Evolutionary conservation across 306 rosid species (phyloP), one percentile per base, ranked within the genome.

Genomic region (Prunus armeniaca): DNA sequence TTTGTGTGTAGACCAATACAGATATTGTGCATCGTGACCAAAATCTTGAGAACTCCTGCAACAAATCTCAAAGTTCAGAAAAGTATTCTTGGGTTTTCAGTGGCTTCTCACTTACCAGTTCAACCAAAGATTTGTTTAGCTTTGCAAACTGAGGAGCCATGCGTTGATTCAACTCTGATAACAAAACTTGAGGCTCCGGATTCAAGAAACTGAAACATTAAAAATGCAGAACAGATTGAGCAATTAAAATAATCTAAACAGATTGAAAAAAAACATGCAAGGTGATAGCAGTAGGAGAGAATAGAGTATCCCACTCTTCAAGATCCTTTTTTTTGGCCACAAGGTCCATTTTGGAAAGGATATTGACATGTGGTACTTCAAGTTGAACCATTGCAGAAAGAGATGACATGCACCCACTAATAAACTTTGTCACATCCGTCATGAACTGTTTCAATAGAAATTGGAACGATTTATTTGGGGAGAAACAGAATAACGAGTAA

Each of bases 331-430:
- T 90, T 81, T 87, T 89, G 8, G 89, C 73, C 82, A 89, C 97
- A 63, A 90, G 97, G 84, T 95, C 97, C 97, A 95, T 89, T 80
- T 94, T 92, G 72, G 98, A 89, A 80, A 92, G 98, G 78, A 95
- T 90, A 86, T 92, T 95, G 69, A 92, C 89, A 84, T 95, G 98
- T 22, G 97, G 97, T 24, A 95, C 52, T 85, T 95, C 97, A 82
- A 90, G 96, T 73, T 92, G 97, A 75, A 95, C 76, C 93, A 90
- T 88, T 65, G 97, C 96, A 75, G 97, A 90, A 78, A 92, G 97
- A 45, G 86, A 82, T 57, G 96, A 86, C 92, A 95, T 92, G 84
- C 99, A 92, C 77, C 97, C 97, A 80, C 97, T 95, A 24, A 95
- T 92, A 69, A 95, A 95, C 91, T 95, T 92, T 54, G 98, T 90